A percentile compares a stretch with the other conserved stretches of the same genome.
Evolutionary conservation across 257 asterid species (phyloP).

Genomic region (Solanum pennellii): DNA sequence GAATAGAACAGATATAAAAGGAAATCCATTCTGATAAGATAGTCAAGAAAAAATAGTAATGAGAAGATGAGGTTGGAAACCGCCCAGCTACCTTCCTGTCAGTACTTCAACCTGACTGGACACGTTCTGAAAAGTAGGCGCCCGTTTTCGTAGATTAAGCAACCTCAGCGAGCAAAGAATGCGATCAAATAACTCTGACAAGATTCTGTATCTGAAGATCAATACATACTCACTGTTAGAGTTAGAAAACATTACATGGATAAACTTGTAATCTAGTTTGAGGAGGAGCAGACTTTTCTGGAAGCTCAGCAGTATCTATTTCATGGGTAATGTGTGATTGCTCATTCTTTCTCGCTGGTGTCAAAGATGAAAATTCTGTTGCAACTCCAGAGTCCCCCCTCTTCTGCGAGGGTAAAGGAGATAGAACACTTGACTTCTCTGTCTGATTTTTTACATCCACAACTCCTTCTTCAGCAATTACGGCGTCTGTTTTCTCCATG

Average conservation of each 20-base stretch:
- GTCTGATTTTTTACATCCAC: constrained; percentile 1
- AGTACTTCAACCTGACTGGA: constrained; percentile 51
- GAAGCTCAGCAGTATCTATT: constrained; percentile 27
- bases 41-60: background rate
- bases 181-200: constrained; percentile 45
- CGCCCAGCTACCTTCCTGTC: constrained; percentile 47
- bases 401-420: constrained; percentile 10
- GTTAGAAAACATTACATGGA: background rate
- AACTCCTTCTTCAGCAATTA: background rate
- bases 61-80: background rate
- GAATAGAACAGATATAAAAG: background rate
- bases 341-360: constrained; percentile 55
- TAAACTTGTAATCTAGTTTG: background rate
- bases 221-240: background rate
- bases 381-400: constrained; percentile 10
- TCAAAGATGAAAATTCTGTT: constrained; percentile 35
- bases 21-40: background rate
- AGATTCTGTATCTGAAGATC: constrained; percentile 29
- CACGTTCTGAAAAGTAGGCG: constrained; percentile 41
- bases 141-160: constrained; percentile 43
- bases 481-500: constrained; percentile 24
- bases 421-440: background rate
- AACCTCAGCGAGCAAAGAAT: constrained; percentile 60
- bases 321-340: constrained; percentile 23
- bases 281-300: constrained; percentile 43